Evolutionary conservation across 2,329 filamentous ascomycete species (phyloP).

Genomic region (Pseudogymnoascus pannorum): DNA sequence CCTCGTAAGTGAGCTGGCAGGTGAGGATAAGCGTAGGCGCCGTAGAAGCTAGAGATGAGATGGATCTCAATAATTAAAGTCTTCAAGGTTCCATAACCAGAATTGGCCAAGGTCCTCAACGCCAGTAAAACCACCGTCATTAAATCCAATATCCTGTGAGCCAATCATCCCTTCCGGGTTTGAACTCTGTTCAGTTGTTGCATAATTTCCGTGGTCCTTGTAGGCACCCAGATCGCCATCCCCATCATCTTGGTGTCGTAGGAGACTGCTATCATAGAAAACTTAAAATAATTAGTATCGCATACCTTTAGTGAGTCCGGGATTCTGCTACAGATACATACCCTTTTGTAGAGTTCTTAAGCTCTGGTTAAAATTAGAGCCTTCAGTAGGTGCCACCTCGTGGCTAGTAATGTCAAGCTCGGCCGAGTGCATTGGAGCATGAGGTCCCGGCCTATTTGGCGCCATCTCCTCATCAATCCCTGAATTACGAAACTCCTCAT

Average conservation of each 20-base stretch:
- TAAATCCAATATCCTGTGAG: background rate
- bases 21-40: background rate
- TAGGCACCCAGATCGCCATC: background rate
- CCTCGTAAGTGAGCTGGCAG: constrained; percentile 8
- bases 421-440: background rate
- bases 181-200: background rate
- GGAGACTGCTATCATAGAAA: background rate
- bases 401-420: background rate
- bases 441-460: background rate
- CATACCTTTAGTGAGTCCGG: background rate
- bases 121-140: background rate
- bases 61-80: constrained; percentile 4
- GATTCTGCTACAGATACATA: background rate
- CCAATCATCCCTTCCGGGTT: background rate
- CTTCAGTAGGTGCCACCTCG: background rate
- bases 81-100: constrained; percentile 27
- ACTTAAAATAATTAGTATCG: background rate
- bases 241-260: background rate
- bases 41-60: background rate
- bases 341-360: background rate
- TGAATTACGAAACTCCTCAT: background rate
- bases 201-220: background rate
- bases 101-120: constrained; percentile 22
- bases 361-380: background rate
- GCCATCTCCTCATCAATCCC: background rate